Percentiles rank a stretch among this genome's conserved stretches.
These are phyloP conservation scores for Drosera spatulata DNA, from an alignment of 179 eudicot species.

Conservation along the genomic window DNA sequence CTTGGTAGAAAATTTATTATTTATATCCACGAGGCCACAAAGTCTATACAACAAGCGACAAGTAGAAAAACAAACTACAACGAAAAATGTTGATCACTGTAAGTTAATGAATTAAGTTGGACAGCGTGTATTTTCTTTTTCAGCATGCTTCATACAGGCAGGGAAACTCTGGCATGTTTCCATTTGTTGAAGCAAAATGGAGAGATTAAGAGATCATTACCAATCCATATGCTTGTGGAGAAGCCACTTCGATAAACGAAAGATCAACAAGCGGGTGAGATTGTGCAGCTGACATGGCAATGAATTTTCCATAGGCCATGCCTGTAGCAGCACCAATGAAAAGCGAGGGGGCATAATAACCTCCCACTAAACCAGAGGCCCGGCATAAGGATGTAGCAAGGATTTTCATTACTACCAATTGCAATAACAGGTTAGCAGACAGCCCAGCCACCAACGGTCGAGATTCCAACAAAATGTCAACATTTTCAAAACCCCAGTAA, in stretches of 20 bases:
- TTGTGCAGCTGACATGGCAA: slow-evolving; percentile 41
- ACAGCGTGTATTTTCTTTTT: no score
- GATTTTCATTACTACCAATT: slow-evolving; percentile 73
- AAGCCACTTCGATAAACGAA: slow-evolving; percentile 75
- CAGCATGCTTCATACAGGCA: no score
- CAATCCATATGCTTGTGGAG: slow-evolving; percentile 99
- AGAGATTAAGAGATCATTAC: slow-evolving; percentile 20
- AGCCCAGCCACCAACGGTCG: slow-evolving; percentile 66
- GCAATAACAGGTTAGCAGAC: slow-evolving; percentile 66
- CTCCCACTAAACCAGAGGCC: slow-evolving; percentile 95
- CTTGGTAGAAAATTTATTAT: no score
- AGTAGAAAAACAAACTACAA: no score
- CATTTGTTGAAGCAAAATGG: background rate
- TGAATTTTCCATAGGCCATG: slow-evolving; percentile 87
- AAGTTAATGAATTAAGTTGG: no score
- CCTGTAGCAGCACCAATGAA: slow-evolving; percentile 99
- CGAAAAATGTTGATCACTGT: no score
- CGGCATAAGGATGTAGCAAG: slow-evolving; percentile 82
- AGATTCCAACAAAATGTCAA: slow-evolving; percentile 80
- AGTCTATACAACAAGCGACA: no score
- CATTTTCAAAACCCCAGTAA: slow-evolving; percentile 97
- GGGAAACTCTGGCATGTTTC: background rate
- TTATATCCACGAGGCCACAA: no score
- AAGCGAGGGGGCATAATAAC: slow-evolving; percentile 94
- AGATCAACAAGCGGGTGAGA: slow-evolving; percentile 47